A percentile compares a stretch with the other conserved stretches of the same genome.
Evolutionary conservation across 2,329 filamentous ascomycete species (phyloP).

Genomic region (Talaromyces piceae): DNA sequence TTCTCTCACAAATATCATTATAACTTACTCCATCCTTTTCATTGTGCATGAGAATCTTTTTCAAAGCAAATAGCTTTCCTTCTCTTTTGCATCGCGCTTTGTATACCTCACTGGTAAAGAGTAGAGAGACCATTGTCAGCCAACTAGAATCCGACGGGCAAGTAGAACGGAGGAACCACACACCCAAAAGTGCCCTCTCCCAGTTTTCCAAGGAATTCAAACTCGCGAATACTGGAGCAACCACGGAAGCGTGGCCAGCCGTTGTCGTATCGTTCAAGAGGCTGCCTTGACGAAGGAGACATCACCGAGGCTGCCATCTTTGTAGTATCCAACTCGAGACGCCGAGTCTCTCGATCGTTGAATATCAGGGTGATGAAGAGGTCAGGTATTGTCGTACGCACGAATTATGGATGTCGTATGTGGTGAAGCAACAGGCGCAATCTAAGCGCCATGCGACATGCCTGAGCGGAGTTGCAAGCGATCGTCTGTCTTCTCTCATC

Average conservation of each 20-base stretch:
- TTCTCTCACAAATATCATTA: background rate
- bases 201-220: slow-evolving; percentile 47
- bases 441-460: background rate
- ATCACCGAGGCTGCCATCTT: slow-evolving; percentile 26
- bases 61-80: slow-evolving; percentile 73
- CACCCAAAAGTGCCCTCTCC: slow-evolving; percentile 94
- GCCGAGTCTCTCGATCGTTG: background rate
- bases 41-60: slow-evolving; percentile 99
- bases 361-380: background rate
- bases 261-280: slow-evolving; percentile 40
- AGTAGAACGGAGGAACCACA: slow-evolving; percentile 20
- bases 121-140: slow-evolving; percentile 5
- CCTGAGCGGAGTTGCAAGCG: background rate
- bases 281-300: slow-evolving; percentile 22
- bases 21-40: slow-evolving; percentile 82
- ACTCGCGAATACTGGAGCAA: slow-evolving; percentile 55
- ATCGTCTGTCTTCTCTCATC: background rate
- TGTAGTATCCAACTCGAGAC: background rate
- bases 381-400: background rate
- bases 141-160: slow-evolving; percentile 11
- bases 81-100: slow-evolving; percentile 73
- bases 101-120: slow-evolving; percentile 65
- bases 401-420: background rate
- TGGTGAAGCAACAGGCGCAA: background rate
- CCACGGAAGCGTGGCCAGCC: slow-evolving; percentile 62